Evolutionary conservation across 208 protist species (phyloP).

Genomic region (Trypanosoma melophagium): DNA sequence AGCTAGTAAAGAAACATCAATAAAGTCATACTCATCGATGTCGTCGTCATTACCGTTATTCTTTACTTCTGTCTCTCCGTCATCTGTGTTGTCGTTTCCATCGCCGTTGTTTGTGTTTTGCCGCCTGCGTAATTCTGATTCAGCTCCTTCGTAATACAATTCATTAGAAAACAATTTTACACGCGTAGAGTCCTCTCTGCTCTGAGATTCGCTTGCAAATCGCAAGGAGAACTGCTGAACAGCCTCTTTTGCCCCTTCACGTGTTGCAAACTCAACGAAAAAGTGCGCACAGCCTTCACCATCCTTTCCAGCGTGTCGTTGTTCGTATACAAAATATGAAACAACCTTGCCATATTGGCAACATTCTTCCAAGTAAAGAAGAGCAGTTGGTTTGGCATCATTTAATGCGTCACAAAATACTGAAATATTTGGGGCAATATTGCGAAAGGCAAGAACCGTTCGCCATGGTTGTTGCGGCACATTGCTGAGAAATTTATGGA

Average conservation of each 20-base stretch:
- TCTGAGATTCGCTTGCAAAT: constrained; percentile 3
- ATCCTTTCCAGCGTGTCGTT: not conserved
- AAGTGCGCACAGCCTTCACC: constrained; percentile 23
- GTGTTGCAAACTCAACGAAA: constrained; percentile 62
- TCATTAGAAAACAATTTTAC: constrained; percentile 50
- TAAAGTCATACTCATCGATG: constrained; percentile 36
- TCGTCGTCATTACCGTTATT: constrained; percentile 19
- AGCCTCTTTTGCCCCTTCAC: constrained; percentile 50
- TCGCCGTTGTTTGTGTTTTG: not conserved
- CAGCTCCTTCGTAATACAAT: constrained; percentile 57
- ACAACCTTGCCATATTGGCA: constrained; percentile 76
- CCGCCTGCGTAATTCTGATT: constrained; percentile 11
- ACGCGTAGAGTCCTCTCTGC: not conserved
- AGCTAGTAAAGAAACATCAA: constrained; percentile 43
- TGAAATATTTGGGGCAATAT: constrained; percentile 23
- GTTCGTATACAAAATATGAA: constrained; percentile 57
- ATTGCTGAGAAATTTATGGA: constrained; percentile 25
- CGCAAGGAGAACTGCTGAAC: constrained; percentile 43
- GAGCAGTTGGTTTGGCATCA: constrained; percentile 39
- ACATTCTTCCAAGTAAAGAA: constrained; percentile 63
- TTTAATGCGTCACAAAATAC: constrained; percentile 27
- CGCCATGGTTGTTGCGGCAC: not conserved
- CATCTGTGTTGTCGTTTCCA: not conserved
- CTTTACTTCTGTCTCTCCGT: not conserved
- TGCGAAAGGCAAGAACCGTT: constrained; percentile 49